Evolutionary conservation across 2,329 filamentous ascomycete species (phyloP).

Genomic region (Ceratocystiopsis minuta): DNA sequence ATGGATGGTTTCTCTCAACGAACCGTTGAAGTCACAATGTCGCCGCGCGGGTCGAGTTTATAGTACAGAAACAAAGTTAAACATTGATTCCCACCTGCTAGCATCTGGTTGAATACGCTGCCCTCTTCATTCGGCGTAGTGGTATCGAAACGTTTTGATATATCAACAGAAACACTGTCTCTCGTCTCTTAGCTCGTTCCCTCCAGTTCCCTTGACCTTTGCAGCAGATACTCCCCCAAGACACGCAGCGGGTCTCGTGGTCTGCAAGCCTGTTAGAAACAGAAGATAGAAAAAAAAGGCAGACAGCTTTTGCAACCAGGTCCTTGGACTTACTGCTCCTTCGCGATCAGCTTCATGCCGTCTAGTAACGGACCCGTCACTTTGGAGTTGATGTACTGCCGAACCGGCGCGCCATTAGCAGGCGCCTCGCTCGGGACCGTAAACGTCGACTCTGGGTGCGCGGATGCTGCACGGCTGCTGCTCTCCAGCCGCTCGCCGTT

Average conservation of each 20-base stretch:
- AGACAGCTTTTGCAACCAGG: not conserved
- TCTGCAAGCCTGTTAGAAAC: conserved; percentile 18
- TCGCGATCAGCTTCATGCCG: conserved; percentile 56
- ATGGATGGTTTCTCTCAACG: too few relatives aligned
- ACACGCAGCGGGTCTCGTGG: conserved; percentile 51
- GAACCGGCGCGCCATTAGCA: conserved; percentile 47
- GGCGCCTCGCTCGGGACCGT: conserved; percentile 42
- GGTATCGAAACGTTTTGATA: too few relatives aligned
- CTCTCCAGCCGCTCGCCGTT: conserved; percentile 10
- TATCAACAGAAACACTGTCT: not conserved
- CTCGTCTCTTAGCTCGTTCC: conserved; percentile 5
- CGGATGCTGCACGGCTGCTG: conserved; percentile 37
- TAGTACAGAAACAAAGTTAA: too few relatives aligned
- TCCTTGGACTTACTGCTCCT: conserved; percentile 42
- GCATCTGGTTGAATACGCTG: too few relatives aligned
- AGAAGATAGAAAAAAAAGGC: not conserved
- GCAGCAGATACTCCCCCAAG: conserved; percentile 52
- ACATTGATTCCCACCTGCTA: too few relatives aligned
- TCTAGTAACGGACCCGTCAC: conserved; percentile 51
- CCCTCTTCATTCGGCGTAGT: too few relatives aligned
- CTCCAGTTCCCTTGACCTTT: conserved; percentile 49
- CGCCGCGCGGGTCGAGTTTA: too few relatives aligned
- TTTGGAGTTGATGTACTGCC: conserved; percentile 54
- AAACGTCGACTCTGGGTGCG: conserved; percentile 31
- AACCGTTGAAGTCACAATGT: too few relatives aligned